Percentiles rank a stretch among this genome's conserved stretches.
Conservation (phyloP, 805 yeast genomes). For the Tetrapisispora iriomotensis region DNA sequence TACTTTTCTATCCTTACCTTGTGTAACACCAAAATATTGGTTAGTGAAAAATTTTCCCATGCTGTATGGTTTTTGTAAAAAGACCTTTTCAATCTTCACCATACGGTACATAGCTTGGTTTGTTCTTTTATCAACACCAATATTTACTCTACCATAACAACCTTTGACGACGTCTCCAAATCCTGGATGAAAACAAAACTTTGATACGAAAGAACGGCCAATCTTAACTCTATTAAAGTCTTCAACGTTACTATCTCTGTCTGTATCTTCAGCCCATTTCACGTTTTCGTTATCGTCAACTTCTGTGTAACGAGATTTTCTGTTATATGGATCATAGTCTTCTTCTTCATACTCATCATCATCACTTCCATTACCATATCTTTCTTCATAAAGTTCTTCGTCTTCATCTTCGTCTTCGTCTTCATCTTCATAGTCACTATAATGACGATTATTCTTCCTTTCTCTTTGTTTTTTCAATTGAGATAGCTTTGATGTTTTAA, state of each 20-base stretch:
- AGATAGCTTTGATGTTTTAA: conserved; percentile 45
- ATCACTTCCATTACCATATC: conserved; percentile 31
- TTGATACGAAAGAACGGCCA: conserved; percentile 67
- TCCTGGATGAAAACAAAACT: conserved; percentile 72
- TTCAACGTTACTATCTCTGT: conserved; percentile 37
- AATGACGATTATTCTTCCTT: conserved; percentile 40
- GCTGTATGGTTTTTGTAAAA: conserved; percentile 41
- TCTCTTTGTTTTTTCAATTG: conserved; percentile 72
- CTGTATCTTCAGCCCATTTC: conserved; percentile 38
- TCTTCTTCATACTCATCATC: conserved; percentile 35
- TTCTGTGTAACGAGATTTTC: conserved; percentile 29
- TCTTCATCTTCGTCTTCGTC: conserved; percentile 32
- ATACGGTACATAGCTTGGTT: conserved; percentile 65
- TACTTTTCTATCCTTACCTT: conserved; percentile 64
- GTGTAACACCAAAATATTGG: conserved; percentile 62
- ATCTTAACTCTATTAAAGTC: conserved; percentile 69
- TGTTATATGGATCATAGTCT: conserved; percentile 29
- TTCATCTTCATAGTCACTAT: conserved; percentile 37
- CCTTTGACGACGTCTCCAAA: conserved; percentile 63
- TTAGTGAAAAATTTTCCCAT: conserved; percentile 43
- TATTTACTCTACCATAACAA: conserved; percentile 72
- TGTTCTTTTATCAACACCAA: conserved; percentile 58
- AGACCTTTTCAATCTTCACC: conserved; percentile 67
- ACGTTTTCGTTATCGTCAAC: conserved; percentile 42
- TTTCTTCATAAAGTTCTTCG: conserved; percentile 41